Percentiles rank a stretch among this genome's conserved stretches.
Evolutionary conservation across 495 filamentous ascomycete species (phyloP).

Genomic region (Talaromyces borbonicus): DNA sequence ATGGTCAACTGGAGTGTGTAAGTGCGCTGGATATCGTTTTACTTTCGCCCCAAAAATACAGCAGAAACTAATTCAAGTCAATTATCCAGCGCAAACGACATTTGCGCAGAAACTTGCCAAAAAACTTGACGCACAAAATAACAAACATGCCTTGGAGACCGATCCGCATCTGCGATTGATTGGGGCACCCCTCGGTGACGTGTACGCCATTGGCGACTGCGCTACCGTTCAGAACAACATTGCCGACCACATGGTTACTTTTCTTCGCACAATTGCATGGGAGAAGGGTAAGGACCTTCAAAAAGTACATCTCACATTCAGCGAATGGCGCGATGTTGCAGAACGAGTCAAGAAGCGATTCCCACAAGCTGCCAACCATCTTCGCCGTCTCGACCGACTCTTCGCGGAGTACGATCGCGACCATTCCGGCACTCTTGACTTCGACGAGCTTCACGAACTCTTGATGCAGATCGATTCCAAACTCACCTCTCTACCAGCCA

Average conservation of each 20-base stretch:
- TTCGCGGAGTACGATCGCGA: constrained; percentile 91
- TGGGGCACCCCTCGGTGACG: constrained; percentile 85
- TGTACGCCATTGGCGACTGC: constrained; percentile 98
- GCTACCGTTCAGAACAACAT: constrained; percentile 94
- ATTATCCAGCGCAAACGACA: constrained; percentile 58
- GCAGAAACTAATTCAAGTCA: constrained; percentile 5
- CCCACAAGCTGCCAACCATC: constrained; percentile 85
- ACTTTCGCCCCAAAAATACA: background rate
- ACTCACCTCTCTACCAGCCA: constrained; percentile 74
- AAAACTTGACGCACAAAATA: constrained; percentile 71
- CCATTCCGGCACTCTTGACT: constrained; percentile 84
- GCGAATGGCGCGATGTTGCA: constrained; percentile 80
- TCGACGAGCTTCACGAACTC: constrained; percentile 80
- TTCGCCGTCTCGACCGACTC: constrained; percentile 77
- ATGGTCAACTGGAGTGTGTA: constrained; percentile 89
- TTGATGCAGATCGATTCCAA: constrained; percentile 86
- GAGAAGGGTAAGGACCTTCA: constrained; percentile 84
- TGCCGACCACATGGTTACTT: constrained; percentile 73
- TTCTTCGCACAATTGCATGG: constrained; percentile 84
- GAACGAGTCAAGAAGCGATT: constrained; percentile 76
- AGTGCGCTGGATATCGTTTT: too few relatives aligned
- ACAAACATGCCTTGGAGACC: constrained; percentile 87
- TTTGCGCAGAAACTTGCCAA: constrained; percentile 64
- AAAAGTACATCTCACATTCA: constrained; percentile 69
- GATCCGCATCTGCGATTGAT: constrained; percentile 88